Conservation (phyloP, 495 filamentous ascomycete species). For the Aspergillus biplanus region DNA sequence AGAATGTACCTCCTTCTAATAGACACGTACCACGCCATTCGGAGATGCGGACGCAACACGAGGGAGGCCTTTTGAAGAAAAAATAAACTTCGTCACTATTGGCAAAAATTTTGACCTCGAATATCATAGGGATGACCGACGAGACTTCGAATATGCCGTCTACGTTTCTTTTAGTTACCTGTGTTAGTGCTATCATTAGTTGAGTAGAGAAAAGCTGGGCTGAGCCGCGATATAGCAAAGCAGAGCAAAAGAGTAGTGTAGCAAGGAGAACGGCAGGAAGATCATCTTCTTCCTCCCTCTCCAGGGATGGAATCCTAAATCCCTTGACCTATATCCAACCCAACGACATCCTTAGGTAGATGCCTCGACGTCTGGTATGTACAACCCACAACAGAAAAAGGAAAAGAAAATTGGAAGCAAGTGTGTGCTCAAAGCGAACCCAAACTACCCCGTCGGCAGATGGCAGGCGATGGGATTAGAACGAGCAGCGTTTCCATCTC, state of each 20-base stretch:
- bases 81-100: constrained; percentile 39
- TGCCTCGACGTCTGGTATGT: not conserved
- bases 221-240: too few relatives aligned
- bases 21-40: constrained; percentile 54
- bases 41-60: constrained; percentile 51
- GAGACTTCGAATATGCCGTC: constrained; percentile 55
- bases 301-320: not conserved
- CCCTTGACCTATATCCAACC: not conserved
- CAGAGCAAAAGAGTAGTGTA: too few relatives aligned
- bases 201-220: too few relatives aligned
- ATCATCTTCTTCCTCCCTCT: not conserved
- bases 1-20: constrained; percentile 53
- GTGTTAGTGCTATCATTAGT: too few relatives aligned
- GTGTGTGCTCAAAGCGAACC: constrained; percentile 58
- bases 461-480: constrained; percentile 52
- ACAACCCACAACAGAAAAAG: not conserved
- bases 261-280: too few relatives aligned
- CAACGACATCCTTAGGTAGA: too few relatives aligned
- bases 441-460: constrained; percentile 35
- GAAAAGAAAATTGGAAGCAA: constrained; percentile 3
- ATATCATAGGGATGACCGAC: constrained; percentile 50
- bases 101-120: constrained; percentile 55
- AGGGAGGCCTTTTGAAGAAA: constrained; percentile 42
- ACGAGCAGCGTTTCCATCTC: constrained; percentile 46
- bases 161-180: too few relatives aligned